Evolutionary conservation across 192 early-diverging fungal genomes (phyloP), one percentile per base, ranked within the genome.

Genomic region (Diversispora eburnea): DNA sequence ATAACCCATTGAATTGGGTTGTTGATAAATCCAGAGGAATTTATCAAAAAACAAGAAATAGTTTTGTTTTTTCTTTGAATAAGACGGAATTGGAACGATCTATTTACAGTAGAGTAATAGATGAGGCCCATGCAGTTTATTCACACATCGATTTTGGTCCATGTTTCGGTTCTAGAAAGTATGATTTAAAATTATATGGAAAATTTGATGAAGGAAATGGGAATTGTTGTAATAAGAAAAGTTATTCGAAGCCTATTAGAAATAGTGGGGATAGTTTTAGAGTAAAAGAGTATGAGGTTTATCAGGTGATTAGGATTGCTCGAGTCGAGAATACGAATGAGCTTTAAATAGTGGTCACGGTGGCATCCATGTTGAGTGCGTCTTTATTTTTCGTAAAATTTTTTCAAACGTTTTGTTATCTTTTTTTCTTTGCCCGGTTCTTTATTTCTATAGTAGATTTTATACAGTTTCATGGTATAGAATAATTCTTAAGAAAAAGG

Each of bases 1-100:
- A 62, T 55, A 76, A 76, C 41, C 67, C 75, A 15, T 56, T 62
- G 39, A 69, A 69, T 58, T 76, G 75, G 75, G 61, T 57, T 62
- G 54, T 49, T 17, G 55, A 56, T 19, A 19, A 19, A 20, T 33
- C 25, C 25, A 33, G 25, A 19, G 55, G 17, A 15, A 56, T n/a
- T 56, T 15, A 8, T 19, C 13, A 20, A 19, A 56, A 19, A 19
- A 56, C 15, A 56, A 56, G 55, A 15, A 56, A 19, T 8, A 56
- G 55, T 56, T 56, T 56, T 56, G 20, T 56, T 56, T 56, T 56
- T 56, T 56, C 55, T 20, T 56, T 56, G n/a, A 19, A 56, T 6
- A 56, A 5, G 20, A n/a, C 17, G 13, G 20, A 56, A 19, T 56
- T 56, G 55, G 55, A 56, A 56, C 17, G 20, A 19, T 56, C 15